A percentile compares a stretch with the other conserved stretches of the same genome.
These are phyloP conservation scores for Helotiales sp. DNA, from an alignment of 2,329 filamentous ascomycete genomes.

Conservation along the genomic window DNA sequence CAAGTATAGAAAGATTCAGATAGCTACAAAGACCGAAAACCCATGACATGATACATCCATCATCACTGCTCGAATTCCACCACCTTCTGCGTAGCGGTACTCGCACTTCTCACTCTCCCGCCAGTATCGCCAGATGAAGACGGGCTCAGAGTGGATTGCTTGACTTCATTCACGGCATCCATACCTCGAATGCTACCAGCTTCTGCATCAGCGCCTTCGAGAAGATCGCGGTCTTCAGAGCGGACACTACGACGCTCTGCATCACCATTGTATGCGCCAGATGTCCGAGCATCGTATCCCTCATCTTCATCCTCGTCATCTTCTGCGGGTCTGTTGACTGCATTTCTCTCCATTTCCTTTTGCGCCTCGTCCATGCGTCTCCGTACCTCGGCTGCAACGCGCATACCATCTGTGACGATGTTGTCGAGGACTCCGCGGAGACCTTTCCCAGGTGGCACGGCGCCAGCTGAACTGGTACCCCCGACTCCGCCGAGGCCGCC, in stretches of 20 bases:
- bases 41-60: not conserved
- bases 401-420: conserved; percentile 96
- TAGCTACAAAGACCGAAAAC: not conserved
- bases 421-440: conserved; percentile 93
- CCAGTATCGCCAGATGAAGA: conserved; percentile 37
- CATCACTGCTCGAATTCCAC: conserved; percentile 52
- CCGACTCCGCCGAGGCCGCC: conserved; percentile 43
- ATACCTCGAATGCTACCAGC: conserved; percentile 53
- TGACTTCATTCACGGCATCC: conserved; percentile 33
- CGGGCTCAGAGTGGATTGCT: conserved; percentile 27
- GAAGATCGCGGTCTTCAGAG: conserved; percentile 70
- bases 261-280: conserved; percentile 59
- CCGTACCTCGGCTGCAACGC: conserved; percentile 89
- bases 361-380: conserved; percentile 96
- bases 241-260: conserved; percentile 67
- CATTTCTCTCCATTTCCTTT: conserved; percentile 85
- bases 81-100: conserved; percentile 47
- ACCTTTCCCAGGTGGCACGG: conserved; percentile 63
- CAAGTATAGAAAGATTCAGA: not conserved
- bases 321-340: conserved; percentile 68
- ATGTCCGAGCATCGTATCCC: conserved; percentile 54
- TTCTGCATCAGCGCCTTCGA: conserved; percentile 76
- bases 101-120: conserved; percentile 37
- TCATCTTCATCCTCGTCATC: conserved; percentile 75
- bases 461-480: conserved; percentile 37